Percentiles rank a stretch among this genome's conserved stretches.
Conservation (phyloP, 2,329 filamentous ascomycete genomes). For the Didymella exigua region DNA sequence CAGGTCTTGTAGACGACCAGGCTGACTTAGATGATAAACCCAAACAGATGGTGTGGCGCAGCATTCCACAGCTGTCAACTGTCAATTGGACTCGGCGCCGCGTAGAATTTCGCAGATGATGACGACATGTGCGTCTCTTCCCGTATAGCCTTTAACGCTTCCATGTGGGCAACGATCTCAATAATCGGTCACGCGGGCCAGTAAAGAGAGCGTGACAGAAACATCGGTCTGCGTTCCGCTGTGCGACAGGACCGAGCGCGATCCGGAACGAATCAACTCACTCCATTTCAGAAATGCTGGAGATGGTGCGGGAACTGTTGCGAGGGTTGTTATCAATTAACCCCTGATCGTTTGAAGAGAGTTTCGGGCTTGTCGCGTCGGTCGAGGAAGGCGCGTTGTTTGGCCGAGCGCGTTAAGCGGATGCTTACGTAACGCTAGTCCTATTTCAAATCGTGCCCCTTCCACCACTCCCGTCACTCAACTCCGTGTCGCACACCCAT, state of each 20-base stretch:
- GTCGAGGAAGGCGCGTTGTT: constrained; percentile 7
- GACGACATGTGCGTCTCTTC: neutral
- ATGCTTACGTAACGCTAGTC: constrained; percentile 7
- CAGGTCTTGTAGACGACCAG: neutral
- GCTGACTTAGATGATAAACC: neutral
- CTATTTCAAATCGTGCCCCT: neutral
- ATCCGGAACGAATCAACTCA: constrained; percentile 27
- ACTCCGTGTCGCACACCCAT: neutral
- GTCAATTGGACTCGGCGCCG: constrained; percentile 26
- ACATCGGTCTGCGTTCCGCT: constrained; percentile 16
- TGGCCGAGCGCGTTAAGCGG: constrained; percentile 6
- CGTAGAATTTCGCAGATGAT: neutral
- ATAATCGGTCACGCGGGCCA: constrained; percentile 10
- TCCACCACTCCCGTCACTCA: neutral
- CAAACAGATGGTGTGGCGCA: neutral
- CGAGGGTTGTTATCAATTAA: constrained; percentile 26
- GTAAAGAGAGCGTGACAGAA: constrained; percentile 14
- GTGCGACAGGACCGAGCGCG: constrained; percentile 8
- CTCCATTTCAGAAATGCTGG: constrained; percentile 17
- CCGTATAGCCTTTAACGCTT: neutral
- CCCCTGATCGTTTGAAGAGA: constrained; percentile 33
- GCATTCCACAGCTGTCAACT: constrained; percentile 26
- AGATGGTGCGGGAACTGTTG: constrained; percentile 33
- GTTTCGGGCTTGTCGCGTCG: constrained; percentile 35
- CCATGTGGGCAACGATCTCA: constrained; percentile 12